Evolutionary conservation across 116 monocot species (phyloP), one percentile per base, ranked within the genome.

Genomic region (Dioscorea cayenensis): DNA sequence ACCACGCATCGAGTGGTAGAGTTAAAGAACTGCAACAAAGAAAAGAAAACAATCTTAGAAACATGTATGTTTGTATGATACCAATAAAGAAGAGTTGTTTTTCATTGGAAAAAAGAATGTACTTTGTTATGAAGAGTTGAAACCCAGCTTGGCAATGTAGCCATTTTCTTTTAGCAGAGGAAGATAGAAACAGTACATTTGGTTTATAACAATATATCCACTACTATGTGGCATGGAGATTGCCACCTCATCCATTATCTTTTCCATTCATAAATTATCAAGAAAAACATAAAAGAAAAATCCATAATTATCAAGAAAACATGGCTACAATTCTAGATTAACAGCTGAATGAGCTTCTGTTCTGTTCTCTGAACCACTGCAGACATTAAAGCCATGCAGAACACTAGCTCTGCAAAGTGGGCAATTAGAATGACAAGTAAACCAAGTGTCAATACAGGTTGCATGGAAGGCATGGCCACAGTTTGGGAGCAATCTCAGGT

Each of bases 121-220:
- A 81, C 85, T 72, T 81, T 72, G 25, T 63, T 75, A 27, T 69
- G 72, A 17, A 73, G 37, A 69, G 78, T 72, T 36, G 85, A 76
- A 43, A 67, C 59, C 72, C 78, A 81, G 72, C 68, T 68, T 36
- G 51, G 32, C 18, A 71, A 23, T 0, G 73, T 29, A 23, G 76
- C 76, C 86, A 82, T 79, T 50, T 61, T 37, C 16, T 20, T 14
- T 14, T 20, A 62, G 25, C 9, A 23, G 32, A 32, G 25, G 23
- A 22, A 27, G 62, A 20, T 55, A 55, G 16, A 18, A n/a, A 16
- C n/a, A 55, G 2, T 14, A 18, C n/a, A 12, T 16, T 14, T 55
- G n/a, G 17, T 5, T 18, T 14, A 12, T 55, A 5, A n/a, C 55
- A n/a, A 2, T 55, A 55, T 55, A 55, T 55, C 55, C 4, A 5